Percentiles rank a stretch among this genome's conserved stretches.
These are phyloP conservation scores for Acanthamoeba culbertsoni DNA, from an alignment of 208 protist genomes.

Conservation along the genomic window DNA sequence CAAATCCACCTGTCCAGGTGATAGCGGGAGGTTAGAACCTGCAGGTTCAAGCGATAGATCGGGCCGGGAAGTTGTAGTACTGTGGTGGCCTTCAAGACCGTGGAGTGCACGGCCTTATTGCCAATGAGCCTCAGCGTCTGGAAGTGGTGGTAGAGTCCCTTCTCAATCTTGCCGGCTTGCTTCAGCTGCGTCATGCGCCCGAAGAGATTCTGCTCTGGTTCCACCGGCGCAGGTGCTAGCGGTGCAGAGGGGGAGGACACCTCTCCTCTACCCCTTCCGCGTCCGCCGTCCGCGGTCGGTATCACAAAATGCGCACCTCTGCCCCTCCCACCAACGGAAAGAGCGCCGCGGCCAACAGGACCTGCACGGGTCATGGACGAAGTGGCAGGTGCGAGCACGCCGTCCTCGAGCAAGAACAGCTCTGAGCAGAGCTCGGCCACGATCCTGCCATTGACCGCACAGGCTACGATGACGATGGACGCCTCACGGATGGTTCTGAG, in stretches of 20 bases:
- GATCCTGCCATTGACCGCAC: slow-evolving; percentile 35
- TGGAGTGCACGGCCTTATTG: slow-evolving; percentile 35
- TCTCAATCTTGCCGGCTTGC: background rate
- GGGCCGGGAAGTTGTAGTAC: background rate
- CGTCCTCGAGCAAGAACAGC: slow-evolving; percentile 13
- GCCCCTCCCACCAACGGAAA: background rate
- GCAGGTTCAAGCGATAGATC: background rate
- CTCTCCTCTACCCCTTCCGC: background rate
- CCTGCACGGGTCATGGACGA: too few relatives aligned
- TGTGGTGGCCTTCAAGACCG: background rate
- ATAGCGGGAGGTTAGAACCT: background rate
- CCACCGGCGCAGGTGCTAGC: background rate
- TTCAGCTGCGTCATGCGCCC: background rate
- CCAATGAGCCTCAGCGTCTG: slow-evolving; percentile 22
- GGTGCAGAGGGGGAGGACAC: background rate
- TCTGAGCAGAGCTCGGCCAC: slow-evolving; percentile 26
- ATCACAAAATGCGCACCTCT: background rate
- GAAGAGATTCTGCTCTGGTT: background rate
- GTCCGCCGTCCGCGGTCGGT: background rate
- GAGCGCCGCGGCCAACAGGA: too few relatives aligned
- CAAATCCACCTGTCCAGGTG: background rate
- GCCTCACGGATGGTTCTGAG: background rate
- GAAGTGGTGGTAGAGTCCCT: background rate
- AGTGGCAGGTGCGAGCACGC: too few relatives aligned
- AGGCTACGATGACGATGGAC: slow-evolving; percentile 23